phyloP scores from a whole-genome alignment of 2,329 filamentous ascomycete species.

The Celoporthe dispersa region DNA sequence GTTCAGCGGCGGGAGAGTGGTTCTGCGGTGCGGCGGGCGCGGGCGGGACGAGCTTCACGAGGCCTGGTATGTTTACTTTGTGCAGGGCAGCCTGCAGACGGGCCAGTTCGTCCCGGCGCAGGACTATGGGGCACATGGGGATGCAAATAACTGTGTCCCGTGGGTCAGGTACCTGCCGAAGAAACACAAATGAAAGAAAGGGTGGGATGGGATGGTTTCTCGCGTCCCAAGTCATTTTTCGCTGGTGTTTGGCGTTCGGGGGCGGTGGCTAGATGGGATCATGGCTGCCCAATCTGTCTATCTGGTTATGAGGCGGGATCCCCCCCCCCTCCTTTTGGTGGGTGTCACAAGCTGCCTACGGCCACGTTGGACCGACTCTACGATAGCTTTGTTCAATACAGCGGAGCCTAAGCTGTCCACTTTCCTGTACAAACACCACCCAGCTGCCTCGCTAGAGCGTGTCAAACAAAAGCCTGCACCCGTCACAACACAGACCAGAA shows the following conservation, averaged over 20 bases:
- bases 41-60: slow-evolving; percentile 50
- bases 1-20: slow-evolving; percentile 50
- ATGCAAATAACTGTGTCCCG: slow-evolving; percentile 45
- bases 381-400: background rate
- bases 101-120: slow-evolving; percentile 51
- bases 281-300: background rate
- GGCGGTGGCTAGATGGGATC: background rate
- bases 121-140: slow-evolving; percentile 42
- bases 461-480: background rate
- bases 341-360: background rate
- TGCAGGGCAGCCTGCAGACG: slow-evolving; percentile 55
- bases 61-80: slow-evolving; percentile 59
- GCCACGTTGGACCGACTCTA: background rate
- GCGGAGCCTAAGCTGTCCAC: too few species aligned
- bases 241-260: background rate
- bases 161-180: slow-evolving; percentile 49
- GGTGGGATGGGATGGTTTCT: background rate
- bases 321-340: too few species aligned
- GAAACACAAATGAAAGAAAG: slow-evolving; percentile 31
- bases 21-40: slow-evolving; percentile 47
- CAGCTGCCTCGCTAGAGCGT: background rate
- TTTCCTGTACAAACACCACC: background rate
- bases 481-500: background rate
- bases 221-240: background rate
- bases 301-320: background rate